Conservation (phyloP, 192 early-diverging fungal genomes). For the Entomortierella chlamydospora region DNA sequence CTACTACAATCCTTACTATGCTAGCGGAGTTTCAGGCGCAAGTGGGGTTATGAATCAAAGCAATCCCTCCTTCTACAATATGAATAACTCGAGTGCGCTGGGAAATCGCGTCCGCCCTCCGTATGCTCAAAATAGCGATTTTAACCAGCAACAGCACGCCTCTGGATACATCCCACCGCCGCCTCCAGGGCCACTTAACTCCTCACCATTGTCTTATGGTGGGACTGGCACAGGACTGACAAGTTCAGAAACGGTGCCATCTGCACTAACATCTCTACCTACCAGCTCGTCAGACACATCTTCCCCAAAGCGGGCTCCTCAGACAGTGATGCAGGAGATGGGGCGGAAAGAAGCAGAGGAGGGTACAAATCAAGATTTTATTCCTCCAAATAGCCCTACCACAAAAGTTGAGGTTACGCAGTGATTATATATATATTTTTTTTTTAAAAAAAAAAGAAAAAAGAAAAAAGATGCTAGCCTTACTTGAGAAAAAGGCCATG, state of each 20-base stretch:
- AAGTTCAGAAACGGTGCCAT: not conserved
- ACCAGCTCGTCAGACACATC: conserved; percentile 11
- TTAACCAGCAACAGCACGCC: conserved; percentile 15
- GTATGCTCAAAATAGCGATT: not conserved
- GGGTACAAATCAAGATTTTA: not conserved
- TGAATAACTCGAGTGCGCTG: not conserved
- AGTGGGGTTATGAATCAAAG: conserved; percentile 3
- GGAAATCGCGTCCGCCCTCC: not conserved
- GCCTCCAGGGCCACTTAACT: not conserved
- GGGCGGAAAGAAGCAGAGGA: conserved; percentile 25
- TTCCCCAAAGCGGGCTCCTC: conserved; percentile 38
- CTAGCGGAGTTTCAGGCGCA: conserved; percentile 1
- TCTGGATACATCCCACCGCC: conserved; percentile 37
- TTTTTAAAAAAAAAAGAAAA: conserved; percentile 2
- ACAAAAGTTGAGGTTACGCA: not conserved
- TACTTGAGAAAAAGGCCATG: too few relatives aligned
- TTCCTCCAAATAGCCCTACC: not conserved
- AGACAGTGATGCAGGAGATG: conserved; percentile 36
- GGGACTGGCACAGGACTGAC: not conserved
- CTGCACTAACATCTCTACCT: conserved; percentile 9
- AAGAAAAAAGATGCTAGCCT: too few relatives aligned
- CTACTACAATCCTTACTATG: conserved; percentile 51
- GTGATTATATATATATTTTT: not conserved
- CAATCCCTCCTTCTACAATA: conserved; percentile 20
- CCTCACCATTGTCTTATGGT: not conserved